phyloP scores from a whole-genome alignment of 2,329 filamentous ascomycete genomes.

The Diaporthe ilicicola region DNA sequence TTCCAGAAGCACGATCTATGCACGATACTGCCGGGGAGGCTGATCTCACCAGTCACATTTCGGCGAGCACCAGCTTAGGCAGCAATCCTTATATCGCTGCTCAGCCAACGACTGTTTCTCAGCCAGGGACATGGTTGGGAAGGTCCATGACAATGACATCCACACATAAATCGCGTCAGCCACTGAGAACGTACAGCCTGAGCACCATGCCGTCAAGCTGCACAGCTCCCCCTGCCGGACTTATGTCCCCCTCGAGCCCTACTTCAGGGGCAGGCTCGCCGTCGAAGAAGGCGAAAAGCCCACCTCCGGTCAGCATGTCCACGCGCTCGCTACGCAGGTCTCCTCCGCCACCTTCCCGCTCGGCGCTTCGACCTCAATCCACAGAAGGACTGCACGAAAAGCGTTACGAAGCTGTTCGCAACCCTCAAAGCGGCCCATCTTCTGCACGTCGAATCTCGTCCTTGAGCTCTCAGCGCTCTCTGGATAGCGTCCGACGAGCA shows the following conservation, averaged over 20 bases:
- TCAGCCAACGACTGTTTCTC: constrained; percentile 33
- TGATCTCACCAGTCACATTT: constrained; percentile 36
- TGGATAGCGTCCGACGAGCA: constrained; percentile 36
- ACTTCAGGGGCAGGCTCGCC: constrained; percentile 39
- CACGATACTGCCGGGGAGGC: constrained; percentile 31
- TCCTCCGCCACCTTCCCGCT: constrained; percentile 45
- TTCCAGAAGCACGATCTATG: constrained; percentile 16
- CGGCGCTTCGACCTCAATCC: constrained; percentile 46
- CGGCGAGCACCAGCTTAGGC: constrained; percentile 38
- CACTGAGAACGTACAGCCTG: constrained; percentile 34
- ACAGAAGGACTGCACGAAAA: constrained; percentile 39
- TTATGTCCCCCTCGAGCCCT: constrained; percentile 39
- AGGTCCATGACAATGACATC: constrained; percentile 45
- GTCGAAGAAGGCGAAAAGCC: constrained; percentile 44
- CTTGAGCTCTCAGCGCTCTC: constrained; percentile 39
- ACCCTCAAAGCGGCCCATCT: constrained; percentile 35
- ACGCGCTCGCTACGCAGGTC: constrained; percentile 46
- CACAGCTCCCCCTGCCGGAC: constrained; percentile 29
- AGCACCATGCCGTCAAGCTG: constrained; percentile 25
- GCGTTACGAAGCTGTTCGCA: constrained; percentile 44
- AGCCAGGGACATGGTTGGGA: constrained; percentile 31
- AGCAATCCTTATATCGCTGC: constrained; percentile 41
- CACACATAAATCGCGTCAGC: constrained; percentile 39
- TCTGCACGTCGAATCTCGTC: constrained; percentile 36
- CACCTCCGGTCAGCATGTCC: constrained; percentile 54